These are phyloP conservation scores for Zygotorulaspora sp. DNA, from an alignment of 805 yeast genomes.

Conservation along the genomic window DNA sequence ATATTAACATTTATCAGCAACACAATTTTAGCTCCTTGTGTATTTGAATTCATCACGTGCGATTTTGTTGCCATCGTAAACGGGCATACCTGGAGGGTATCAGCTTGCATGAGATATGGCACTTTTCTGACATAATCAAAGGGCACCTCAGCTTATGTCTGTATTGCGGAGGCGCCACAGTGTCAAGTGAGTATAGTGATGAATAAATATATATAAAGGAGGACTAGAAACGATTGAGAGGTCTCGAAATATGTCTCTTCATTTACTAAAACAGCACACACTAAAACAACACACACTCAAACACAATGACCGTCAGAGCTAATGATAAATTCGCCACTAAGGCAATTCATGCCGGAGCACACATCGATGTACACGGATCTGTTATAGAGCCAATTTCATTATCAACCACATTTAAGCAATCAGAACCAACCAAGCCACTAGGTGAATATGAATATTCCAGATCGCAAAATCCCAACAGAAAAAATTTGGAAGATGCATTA, in stretches of 20 bases:
- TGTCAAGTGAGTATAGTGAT: not conserved
- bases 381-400: conserved; percentile 81
- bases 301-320: conserved; percentile 27
- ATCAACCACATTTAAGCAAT: conserved; percentile 81
- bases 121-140: too few relatives aligned
- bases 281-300: too few relatives aligned
- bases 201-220: not conserved
- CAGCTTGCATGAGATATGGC: too few relatives aligned
- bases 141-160: too few relatives aligned
- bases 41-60: conserved; percentile 8
- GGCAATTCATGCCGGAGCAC: conserved; percentile 83
- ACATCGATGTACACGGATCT: conserved; percentile 74
- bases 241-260: too few relatives aligned
- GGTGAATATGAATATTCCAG: conserved; percentile 82
- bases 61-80: too few relatives aligned
- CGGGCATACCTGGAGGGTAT: too few relatives aligned
- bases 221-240: not conserved
- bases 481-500: conserved; percentile 69
- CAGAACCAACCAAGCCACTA: conserved; percentile 69
- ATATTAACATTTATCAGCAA: not conserved
- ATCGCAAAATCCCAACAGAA: conserved; percentile 83
- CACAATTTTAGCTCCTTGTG: too few relatives aligned
- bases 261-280: too few relatives aligned
- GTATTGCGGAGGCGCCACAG: conserved; percentile 11
- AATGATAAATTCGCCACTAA: conserved; percentile 59